phyloP scores from a whole-genome alignment of 208 protist species.

The Herpetomonas muscarum region DNA sequence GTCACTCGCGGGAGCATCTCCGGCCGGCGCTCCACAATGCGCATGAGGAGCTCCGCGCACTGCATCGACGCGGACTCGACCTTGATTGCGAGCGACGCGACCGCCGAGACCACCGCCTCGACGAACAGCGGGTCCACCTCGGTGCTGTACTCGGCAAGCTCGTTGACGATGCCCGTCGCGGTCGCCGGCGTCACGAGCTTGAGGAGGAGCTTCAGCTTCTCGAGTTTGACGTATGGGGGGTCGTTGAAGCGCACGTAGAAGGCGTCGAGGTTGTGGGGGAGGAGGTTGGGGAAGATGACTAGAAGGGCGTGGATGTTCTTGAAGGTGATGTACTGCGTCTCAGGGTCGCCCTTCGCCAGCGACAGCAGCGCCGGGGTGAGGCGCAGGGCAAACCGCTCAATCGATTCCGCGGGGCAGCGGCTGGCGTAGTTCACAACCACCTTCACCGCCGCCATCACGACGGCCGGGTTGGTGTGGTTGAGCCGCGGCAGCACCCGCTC shows the following conservation, averaged over 20 bases:
- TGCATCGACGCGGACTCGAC: slow-evolving; percentile 92
- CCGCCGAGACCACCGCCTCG: slow-evolving; percentile 94
- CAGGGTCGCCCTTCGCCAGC: slow-evolving; percentile 80
- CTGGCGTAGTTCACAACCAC: slow-evolving; percentile 76
- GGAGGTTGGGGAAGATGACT: slow-evolving; percentile 94
- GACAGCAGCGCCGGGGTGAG: slow-evolving; percentile 95
- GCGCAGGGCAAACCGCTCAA: slow-evolving; percentile 78
- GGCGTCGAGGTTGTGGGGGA: slow-evolving; percentile 88
- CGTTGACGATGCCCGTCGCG: slow-evolving; percentile 91
- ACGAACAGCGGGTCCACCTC: slow-evolving; percentile 99
- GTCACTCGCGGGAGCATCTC: slow-evolving; percentile 70
- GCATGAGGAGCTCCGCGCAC: slow-evolving; percentile 89
- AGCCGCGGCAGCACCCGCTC: slow-evolving; percentile 95
- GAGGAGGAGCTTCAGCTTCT: slow-evolving; percentile 99
- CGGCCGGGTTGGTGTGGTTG: slow-evolving; percentile 97
- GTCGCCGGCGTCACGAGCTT: slow-evolving; percentile 94
- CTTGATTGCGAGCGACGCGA: slow-evolving; percentile 98
- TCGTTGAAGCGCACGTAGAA: slow-evolving; percentile 99
- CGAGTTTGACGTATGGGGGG: slow-evolving; percentile 99
- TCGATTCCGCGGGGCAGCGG: slow-evolving; percentile 53
- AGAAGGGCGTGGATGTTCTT: slow-evolving; percentile 99
- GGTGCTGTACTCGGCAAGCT: slow-evolving; percentile 97
- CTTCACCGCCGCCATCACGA: slow-evolving; percentile 97
- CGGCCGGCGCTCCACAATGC: slow-evolving; percentile 42
- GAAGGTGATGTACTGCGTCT: slow-evolving; percentile 98